phyloP scores from a whole-genome alignment of 2,329 filamentous ascomycete genomes.

The Cytospora schulzeri region DNA sequence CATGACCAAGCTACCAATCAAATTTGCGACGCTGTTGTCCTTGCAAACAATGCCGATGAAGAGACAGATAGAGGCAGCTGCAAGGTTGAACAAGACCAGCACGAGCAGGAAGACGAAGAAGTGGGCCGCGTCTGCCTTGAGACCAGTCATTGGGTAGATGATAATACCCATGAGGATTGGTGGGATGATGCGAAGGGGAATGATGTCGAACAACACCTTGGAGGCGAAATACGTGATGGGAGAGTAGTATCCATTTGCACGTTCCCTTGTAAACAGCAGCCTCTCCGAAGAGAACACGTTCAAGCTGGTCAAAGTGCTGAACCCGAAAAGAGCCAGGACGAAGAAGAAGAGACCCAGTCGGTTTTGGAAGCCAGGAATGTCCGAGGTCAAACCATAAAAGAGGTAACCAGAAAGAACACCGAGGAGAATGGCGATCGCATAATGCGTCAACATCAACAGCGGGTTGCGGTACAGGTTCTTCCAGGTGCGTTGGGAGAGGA shows the following conservation, averaged over 20 bases:
- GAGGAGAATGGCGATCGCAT: slow-evolving; percentile 92
- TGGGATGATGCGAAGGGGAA: slow-evolving; percentile 90
- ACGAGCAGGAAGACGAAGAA: slow-evolving; percentile 93
- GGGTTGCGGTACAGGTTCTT: slow-evolving; percentile 96
- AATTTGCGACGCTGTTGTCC: slow-evolving; percentile 85
- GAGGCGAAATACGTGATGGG: slow-evolving; percentile 92
- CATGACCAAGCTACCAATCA: slow-evolving; percentile 96
- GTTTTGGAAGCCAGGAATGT: slow-evolving; percentile 98
- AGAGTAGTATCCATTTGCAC: slow-evolving; percentile 95
- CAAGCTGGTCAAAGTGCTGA: slow-evolving; percentile 91
- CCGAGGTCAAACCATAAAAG: slow-evolving; percentile 94
- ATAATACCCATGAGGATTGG: slow-evolving; percentile 95
- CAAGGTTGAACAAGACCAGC: slow-evolving; percentile 92
- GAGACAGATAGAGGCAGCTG: slow-evolving; percentile 88
- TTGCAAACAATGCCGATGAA: slow-evolving; percentile 96
- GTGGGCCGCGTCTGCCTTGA: slow-evolving; percentile 78
- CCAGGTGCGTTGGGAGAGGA: slow-evolving; percentile 90
- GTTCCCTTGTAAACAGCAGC: slow-evolving; percentile 86
- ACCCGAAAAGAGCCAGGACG: slow-evolving; percentile 90
- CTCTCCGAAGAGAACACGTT: slow-evolving; percentile 92
- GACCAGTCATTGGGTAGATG: slow-evolving; percentile 95
- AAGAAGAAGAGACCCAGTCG: slow-evolving; percentile 97
- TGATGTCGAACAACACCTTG: slow-evolving; percentile 97
- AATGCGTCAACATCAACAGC: slow-evolving; percentile 97
- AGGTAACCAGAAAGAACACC: slow-evolving; percentile 93